These are phyloP conservation scores for Microdochium nivale DNA, from an alignment of 2,329 filamentous ascomycete genomes.

Conservation along the genomic window DNA sequence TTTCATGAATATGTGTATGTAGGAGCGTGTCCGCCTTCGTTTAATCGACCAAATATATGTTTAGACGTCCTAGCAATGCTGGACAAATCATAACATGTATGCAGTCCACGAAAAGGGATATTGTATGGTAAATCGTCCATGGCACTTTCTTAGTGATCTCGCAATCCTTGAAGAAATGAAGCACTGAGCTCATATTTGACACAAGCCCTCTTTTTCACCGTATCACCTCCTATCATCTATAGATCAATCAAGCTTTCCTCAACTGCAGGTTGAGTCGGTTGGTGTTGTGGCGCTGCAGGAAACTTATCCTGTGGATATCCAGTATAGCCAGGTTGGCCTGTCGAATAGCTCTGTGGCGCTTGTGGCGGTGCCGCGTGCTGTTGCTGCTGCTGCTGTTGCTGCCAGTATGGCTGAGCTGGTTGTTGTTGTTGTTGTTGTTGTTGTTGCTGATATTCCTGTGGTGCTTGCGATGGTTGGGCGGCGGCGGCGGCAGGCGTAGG, in stretches of 20 bases:
- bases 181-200: no score
- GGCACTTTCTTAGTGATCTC: no score
- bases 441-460: constrained; percentile 19
- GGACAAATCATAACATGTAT: no score
- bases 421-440: constrained; percentile 14
- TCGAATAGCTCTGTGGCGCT: constrained; percentile 26
- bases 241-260: constrained; percentile 79
- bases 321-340: constrained; percentile 26
- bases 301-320: constrained; percentile 54
- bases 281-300: constrained; percentile 56
- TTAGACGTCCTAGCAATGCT: no score
- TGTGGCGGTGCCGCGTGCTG: constrained; percentile 30
- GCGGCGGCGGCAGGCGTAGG: constrained; percentile 23
- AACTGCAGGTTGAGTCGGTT: constrained; percentile 47
- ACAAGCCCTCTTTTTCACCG: not conserved
- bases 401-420: constrained; percentile 17
- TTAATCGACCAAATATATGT: no score
- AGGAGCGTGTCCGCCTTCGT: no score
- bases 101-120: no score
- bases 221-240: constrained; percentile 23
- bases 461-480: constrained; percentile 16
- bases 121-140: no score
- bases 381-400: constrained; percentile 34
- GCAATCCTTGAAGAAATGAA: no score
- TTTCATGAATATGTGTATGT: no score